Percentiles rank a stretch among this genome's conserved stretches.
phyloP scores from a whole-genome alignment of 2,329 filamentous ascomycete species.

The Graphiopsis chlorocephala region DNA sequence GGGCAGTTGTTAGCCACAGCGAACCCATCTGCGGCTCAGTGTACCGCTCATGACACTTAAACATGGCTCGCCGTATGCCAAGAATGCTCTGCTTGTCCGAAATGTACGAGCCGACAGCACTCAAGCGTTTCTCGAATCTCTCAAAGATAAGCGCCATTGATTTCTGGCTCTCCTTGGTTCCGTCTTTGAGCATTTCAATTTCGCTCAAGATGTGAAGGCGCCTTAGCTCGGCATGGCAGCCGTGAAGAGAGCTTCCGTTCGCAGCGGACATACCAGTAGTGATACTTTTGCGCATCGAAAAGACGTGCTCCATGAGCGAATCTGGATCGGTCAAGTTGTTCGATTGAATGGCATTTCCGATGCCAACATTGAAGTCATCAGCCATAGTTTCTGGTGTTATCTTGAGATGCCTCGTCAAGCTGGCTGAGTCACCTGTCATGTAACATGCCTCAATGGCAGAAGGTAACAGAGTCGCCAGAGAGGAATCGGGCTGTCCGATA shows the following conservation, averaged over 20 bases:
- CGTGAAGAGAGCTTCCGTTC: conserved; percentile 74
- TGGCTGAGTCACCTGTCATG: conserved; percentile 80
- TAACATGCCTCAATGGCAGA: conserved; percentile 90
- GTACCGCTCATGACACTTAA: conserved; percentile 55
- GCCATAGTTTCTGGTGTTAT: conserved; percentile 28
- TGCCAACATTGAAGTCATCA: conserved; percentile 76
- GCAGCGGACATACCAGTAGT: conserved; percentile 72
- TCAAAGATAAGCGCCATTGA: conserved; percentile 1
- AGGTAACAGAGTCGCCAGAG: conserved; percentile 41
- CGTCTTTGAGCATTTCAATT: conserved; percentile 65
- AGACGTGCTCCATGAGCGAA: conserved; percentile 58
- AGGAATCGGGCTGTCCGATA: conserved; percentile 48
- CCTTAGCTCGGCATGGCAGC: conserved; percentile 79
- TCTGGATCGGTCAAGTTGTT: conserved; percentile 53
- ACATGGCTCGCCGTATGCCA: conserved; percentile 78
- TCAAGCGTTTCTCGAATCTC: conserved; percentile 72
- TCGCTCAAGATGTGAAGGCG: conserved; percentile 86
- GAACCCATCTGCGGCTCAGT: conserved; percentile 72
- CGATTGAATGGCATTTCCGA: conserved; percentile 66
- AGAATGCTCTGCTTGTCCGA: conserved; percentile 92
- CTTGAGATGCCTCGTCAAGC: conserved; percentile 61
- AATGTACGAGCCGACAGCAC: conserved; percentile 82
- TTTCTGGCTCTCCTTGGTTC: conserved; percentile 15
- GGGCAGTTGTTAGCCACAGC: conserved; percentile 80
- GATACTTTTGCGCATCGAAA: conserved; percentile 65